Conservation (phyloP, 2,329 filamentous ascomycete species). For the Neopestalotiopsis sp. region DNA sequence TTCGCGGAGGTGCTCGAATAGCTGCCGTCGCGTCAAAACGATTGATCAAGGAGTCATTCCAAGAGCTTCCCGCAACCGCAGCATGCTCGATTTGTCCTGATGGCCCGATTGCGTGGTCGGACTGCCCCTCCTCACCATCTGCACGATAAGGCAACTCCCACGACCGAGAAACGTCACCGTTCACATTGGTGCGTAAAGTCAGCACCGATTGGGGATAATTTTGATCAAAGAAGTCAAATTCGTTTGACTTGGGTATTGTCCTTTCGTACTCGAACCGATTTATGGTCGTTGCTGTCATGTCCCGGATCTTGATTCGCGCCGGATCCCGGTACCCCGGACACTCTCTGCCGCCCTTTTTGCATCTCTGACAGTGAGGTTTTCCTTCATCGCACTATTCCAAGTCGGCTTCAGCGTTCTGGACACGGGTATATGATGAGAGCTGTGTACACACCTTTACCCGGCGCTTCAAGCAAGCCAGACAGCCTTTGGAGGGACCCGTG, state of each 20-base stretch:
- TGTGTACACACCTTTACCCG: constrained; percentile 12
- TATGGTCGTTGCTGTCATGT: constrained; percentile 14
- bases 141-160: neutral
- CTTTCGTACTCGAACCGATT: constrained; percentile 11
- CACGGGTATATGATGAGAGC: neutral
- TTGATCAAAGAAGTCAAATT: constrained; percentile 1
- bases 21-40: neutral
- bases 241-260: neutral
- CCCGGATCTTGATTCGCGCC: constrained; percentile 8
- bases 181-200: constrained; percentile 1
- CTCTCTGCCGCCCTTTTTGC: constrained; percentile 4
- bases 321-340: constrained; percentile 12
- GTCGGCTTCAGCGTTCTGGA: neutral
- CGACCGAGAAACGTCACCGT: neutral
- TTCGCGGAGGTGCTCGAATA: constrained; percentile 5
- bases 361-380: constrained; percentile 11
- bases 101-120: neutral
- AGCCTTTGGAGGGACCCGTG: constrained; percentile 11
- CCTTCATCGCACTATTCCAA: constrained; percentile 10
- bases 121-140: neutral
- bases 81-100: no score
- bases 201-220: neutral
- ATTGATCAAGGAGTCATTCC: neutral
- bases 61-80: neutral
- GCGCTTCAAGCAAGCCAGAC: constrained; percentile 13